Evolutionary conservation across 805 yeast genomes (phyloP).

Genomic region (Cyberlindnera subsufficiens): DNA sequence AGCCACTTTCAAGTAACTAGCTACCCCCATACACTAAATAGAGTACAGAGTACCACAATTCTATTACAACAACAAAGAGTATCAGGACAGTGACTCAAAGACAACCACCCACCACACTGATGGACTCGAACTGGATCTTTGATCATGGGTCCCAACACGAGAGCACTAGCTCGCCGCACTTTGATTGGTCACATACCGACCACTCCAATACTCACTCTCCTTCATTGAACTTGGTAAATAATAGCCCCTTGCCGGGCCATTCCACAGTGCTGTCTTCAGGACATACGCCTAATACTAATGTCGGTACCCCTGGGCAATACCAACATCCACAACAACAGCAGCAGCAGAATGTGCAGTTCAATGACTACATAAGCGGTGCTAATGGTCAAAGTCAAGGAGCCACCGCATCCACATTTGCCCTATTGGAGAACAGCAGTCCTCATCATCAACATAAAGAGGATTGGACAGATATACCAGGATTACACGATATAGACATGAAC

Average conservation of each 20-base stretch:
- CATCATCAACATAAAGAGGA: neutral
- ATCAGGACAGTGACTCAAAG: slow-evolving; percentile 2
- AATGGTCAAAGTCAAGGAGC: neutral
- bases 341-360: neutral
- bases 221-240: neutral
- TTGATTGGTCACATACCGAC: neutral
- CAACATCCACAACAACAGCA: neutral
- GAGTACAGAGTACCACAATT: too few species aligned
- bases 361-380: neutral
- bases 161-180: neutral
- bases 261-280: too few species aligned
- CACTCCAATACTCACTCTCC: neutral
- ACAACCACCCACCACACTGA: slow-evolving; percentile 2
- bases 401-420: neutral
- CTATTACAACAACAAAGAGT: too few species aligned
- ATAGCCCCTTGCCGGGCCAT: too few species aligned
- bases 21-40: too few species aligned
- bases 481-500: neutral
- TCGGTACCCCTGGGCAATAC: neutral
- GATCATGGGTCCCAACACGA: neutral
- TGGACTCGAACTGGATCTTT: slow-evolving; percentile 3
- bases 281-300: too few species aligned
- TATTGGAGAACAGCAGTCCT: too few species aligned
- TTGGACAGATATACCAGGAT: neutral
- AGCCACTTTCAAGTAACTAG: too few species aligned